These are phyloP conservation scores for Claviceps spartinae DNA, from an alignment of 2,329 filamentous ascomycete species.

Conservation along the genomic window DNA sequence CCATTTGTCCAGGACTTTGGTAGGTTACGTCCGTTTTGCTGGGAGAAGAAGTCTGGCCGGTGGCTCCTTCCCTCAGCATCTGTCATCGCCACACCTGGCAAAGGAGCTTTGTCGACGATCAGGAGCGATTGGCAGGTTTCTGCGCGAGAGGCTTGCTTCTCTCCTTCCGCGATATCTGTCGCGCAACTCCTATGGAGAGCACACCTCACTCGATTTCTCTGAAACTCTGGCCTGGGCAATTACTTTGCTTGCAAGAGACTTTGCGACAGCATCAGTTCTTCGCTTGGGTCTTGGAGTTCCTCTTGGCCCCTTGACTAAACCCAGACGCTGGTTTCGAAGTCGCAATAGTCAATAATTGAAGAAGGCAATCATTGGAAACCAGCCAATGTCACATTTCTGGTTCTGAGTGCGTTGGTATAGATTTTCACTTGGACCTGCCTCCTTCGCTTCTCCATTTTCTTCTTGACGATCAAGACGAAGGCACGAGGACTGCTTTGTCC, in stretches of 20 bases:
- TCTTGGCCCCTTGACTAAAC: neutral
- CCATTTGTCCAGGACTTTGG: neutral
- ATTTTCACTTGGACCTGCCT: slow-evolving; percentile 19
- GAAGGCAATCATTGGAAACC: slow-evolving; percentile 7
- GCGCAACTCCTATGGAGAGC: neutral
- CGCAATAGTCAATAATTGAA: slow-evolving; percentile 1
- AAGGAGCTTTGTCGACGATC: neutral
- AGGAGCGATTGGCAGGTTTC: neutral
- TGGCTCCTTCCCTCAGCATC: slow-evolving; percentile 1
- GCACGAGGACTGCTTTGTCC: slow-evolving; percentile 1
- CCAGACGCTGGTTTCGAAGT: neutral
- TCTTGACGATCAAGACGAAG: slow-evolving; percentile 6
- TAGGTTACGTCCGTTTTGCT: neutral
- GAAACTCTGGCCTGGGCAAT: neutral
- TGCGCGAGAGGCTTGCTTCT: neutral
- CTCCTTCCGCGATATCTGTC: neutral
- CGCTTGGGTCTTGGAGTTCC: neutral
- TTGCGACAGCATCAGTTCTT: neutral
- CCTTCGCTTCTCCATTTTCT: slow-evolving; percentile 11
- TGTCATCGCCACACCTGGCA: neutral
- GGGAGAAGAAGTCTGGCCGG: neutral
- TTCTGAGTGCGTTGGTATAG: neutral
- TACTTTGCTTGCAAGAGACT: neutral
- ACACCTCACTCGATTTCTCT: neutral
- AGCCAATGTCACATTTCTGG: neutral